Base-by-base conservation (phyloP, 2,329 filamentous ascomycete species). In the Fusarium sp. region DNA sequence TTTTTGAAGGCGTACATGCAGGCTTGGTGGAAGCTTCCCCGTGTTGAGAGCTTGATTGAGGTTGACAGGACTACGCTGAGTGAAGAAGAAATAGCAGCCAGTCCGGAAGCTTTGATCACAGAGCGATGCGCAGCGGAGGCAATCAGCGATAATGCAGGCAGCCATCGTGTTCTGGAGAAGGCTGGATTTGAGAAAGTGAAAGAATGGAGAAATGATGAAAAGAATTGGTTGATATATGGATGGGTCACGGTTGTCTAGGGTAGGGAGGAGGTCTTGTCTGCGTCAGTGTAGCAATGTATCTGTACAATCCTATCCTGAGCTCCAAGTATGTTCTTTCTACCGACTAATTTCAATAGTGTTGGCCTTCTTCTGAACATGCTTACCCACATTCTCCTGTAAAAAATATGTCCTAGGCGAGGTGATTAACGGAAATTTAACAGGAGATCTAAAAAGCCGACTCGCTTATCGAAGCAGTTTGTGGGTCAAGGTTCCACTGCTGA, bases 141-240 rank as follows among this genome's bases (percentile, higher is more conserved):
- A 0, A 55, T 63, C 2, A 62, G 40, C 5, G 47, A 48, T 4
- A 63, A 63, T 5, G 3, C 24, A 7, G 34, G n/a, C 0, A 63
- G 60, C 18, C 46, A 62, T 6, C 41, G 47, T 8, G 58, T 63
- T 4, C 22, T 63, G 22, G 47, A 34, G 8, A 63, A 63, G n/a
- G 58, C 41, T 22, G 43, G 41, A 9, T 63, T 47, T 10, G 41
- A 1, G 0, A 32, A 32, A 16, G 41, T 62, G 0, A 63, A 48
- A 2, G 32, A 55, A 7, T 63, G 60, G 60, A 63, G 41, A 24
- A 63, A 63, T 16, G 60, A 63, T 9, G 58, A 43, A 2, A 63
- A 46, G 5, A 24, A 62, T 12, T 63, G 60, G 60, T 55, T 58
- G 1, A 56, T 63, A 18, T 63, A 62, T 30, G 60, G 58, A 34